Evolutionary conservation across 2,329 filamentous ascomycete genomes (phyloP).

Genomic region (Eurotiales sp.): DNA sequence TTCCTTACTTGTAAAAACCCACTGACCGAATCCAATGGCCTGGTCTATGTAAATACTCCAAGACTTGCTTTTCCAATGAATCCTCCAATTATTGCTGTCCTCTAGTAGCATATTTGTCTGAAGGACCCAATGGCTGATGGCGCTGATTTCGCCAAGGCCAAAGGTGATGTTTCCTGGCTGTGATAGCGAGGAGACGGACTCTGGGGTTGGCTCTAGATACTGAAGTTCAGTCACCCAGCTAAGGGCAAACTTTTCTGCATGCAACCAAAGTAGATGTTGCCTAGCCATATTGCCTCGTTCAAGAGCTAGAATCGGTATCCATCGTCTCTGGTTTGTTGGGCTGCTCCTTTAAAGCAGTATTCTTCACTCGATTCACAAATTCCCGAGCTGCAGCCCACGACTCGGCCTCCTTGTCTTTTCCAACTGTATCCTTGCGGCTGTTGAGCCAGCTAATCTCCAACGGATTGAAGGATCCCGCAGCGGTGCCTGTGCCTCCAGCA

Average conservation of each 20-base stretch:
- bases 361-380: conserved; percentile 45
- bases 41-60: background rate
- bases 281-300: background rate
- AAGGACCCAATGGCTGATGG: background rate
- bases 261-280: too few species aligned
- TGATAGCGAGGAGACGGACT: background rate
- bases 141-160: background rate
- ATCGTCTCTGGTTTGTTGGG: conserved; percentile 25
- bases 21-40: background rate
- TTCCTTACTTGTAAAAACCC: background rate
- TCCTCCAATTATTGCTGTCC: background rate
- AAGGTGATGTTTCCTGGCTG: background rate
- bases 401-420: conserved; percentile 78
- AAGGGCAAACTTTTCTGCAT: too few species aligned
- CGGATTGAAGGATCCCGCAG: conserved; percentile 46
- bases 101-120: background rate
- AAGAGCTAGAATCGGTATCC: conserved; percentile 24
- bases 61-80: background rate
- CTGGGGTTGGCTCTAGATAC: too few species aligned
- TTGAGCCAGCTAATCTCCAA: conserved; percentile 90
- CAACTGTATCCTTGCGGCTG: conserved; percentile 75
- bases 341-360: conserved; percentile 13
- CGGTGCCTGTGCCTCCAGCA: conserved; percentile 20
- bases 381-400: conserved; percentile 63
- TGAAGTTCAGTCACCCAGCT: too few species aligned